Evolutionary conservation across 148 eudicot genomes (phyloP).

Genomic region (Nepenthes mirabilis): DNA sequence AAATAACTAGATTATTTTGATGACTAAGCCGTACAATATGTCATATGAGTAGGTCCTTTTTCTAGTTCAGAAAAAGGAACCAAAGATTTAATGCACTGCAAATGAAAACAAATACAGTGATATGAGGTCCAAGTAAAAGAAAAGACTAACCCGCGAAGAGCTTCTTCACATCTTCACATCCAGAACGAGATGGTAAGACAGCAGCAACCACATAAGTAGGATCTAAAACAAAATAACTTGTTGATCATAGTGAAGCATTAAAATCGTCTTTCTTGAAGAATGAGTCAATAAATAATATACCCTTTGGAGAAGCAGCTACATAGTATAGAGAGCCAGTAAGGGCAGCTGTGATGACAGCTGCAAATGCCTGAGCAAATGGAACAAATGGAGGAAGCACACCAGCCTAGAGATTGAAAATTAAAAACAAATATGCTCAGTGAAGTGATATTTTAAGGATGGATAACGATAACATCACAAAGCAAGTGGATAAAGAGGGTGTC

Average conservation of each 20-base stretch:
- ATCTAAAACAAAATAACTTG: slow-evolving; percentile 36
- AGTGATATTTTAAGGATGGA: neutral
- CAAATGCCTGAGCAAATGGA: slow-evolving; percentile 98
- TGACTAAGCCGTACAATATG: neutral
- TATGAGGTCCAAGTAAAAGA: neutral
- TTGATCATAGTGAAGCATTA: neutral
- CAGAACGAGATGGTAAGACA: slow-evolving; percentile 61
- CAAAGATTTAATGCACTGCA: too few relatives aligned
- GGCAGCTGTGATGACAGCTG: slow-evolving; percentile 91
- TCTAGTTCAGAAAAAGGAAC: too few relatives aligned
- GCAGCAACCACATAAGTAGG: slow-evolving; percentile 94
- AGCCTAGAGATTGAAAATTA: slow-evolving; percentile 26
- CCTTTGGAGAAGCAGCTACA: slow-evolving; percentile 94
- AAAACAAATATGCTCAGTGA: slow-evolving; percentile 3
- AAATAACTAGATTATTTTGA: neutral
- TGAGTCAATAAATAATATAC: slow-evolving; percentile 14
- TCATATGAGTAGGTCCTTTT: too few relatives aligned
- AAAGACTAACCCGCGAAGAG: slow-evolving; percentile 67
- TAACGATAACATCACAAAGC: neutral
- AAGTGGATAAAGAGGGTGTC: neutral
- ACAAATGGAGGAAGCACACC: slow-evolving; percentile 93
- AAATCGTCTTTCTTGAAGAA: neutral
- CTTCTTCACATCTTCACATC: slow-evolving; percentile 69
- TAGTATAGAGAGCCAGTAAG: slow-evolving; percentile 92
- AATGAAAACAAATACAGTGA: neutral